phyloP scores from a whole-genome alignment of 352 stramenopile genomes.

The Thraustotheca clavata region DNA sequence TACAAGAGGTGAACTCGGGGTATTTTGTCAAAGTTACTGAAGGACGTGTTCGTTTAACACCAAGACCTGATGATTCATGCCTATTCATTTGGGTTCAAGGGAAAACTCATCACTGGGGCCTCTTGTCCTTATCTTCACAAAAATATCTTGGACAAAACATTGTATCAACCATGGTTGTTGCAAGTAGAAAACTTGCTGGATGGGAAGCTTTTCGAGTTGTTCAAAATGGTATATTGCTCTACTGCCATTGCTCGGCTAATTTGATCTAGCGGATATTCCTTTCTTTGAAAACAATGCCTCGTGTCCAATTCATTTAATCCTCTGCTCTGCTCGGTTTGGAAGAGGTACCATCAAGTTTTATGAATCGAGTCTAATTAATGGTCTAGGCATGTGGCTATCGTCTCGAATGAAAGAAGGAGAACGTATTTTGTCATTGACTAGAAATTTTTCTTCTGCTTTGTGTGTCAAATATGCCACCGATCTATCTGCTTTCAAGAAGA shows the following conservation, averaged over 20 bases:
- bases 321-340: constrained; percentile 67
- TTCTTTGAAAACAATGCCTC: not conserved
- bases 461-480: constrained; percentile 61
- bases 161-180: constrained; percentile 46
- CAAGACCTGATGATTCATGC: constrained; percentile 46
- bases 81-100: constrained; percentile 63
- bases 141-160: constrained; percentile 71
- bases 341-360: constrained; percentile 65
- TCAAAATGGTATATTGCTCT: constrained; percentile 6
- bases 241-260: not conserved
- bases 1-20: constrained; percentile 16
- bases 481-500: constrained; percentile 35
- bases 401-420: constrained; percentile 17
- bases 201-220: constrained; percentile 73
- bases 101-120: constrained; percentile 78
- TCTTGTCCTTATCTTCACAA: constrained; percentile 48
- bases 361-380: not conserved
- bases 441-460: constrained; percentile 59
- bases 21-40: constrained; percentile 15
- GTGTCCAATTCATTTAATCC: constrained; percentile 48
- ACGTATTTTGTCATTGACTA: constrained; percentile 48
- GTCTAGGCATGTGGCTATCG: constrained; percentile 18
- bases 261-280: not conserved
- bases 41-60: constrained; percentile 53
- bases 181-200: constrained; percentile 51